Conservation (phyloP, 306 rosid genomes). For the Medicago ruthenica region DNA sequence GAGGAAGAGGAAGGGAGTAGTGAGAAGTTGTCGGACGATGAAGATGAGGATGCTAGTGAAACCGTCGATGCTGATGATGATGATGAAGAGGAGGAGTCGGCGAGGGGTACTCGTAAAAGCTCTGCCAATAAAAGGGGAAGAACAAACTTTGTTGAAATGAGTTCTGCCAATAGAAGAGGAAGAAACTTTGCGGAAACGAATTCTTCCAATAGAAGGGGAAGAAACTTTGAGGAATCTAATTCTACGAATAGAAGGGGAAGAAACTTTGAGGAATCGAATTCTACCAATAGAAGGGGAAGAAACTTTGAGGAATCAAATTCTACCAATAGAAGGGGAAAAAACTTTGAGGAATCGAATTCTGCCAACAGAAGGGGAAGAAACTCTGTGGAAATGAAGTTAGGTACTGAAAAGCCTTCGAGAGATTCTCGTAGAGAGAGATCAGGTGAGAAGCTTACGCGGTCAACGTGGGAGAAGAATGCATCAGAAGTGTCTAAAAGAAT, state of each 20-base stretch:
- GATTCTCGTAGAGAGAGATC: constrained; percentile 45
- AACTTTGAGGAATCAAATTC: background rate
- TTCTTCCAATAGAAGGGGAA: no score
- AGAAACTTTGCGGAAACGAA: background rate
- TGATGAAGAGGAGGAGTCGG: constrained; percentile 41
- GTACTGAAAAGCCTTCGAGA: constrained; percentile 36
- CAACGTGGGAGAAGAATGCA: constrained; percentile 33
- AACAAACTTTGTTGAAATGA: background rate
- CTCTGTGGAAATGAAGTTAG: constrained; percentile 38
- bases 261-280: background rate
- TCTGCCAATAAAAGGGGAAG: constrained; percentile 33
- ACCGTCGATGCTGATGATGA: constrained; percentile 23
- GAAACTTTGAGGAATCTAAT: constrained; percentile 26
- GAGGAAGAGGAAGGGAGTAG: constrained; percentile 34
- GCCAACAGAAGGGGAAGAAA: constrained; percentile 33
- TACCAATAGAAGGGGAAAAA: no score
- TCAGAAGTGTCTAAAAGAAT: constrained; percentile 33
- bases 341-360: background rate
- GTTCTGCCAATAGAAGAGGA: constrained; percentile 25
- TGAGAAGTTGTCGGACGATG: constrained; percentile 46
- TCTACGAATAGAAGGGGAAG: constrained; percentile 33
- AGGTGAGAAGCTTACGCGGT: constrained; percentile 18
- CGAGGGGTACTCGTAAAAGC: constrained; percentile 33
- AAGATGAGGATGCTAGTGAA: constrained; percentile 51
- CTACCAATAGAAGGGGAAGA: no score